These are phyloP conservation scores for Neonectria magnoliae DNA, from an alignment of 2,329 filamentous ascomycete species.

Conservation along the genomic window DNA sequence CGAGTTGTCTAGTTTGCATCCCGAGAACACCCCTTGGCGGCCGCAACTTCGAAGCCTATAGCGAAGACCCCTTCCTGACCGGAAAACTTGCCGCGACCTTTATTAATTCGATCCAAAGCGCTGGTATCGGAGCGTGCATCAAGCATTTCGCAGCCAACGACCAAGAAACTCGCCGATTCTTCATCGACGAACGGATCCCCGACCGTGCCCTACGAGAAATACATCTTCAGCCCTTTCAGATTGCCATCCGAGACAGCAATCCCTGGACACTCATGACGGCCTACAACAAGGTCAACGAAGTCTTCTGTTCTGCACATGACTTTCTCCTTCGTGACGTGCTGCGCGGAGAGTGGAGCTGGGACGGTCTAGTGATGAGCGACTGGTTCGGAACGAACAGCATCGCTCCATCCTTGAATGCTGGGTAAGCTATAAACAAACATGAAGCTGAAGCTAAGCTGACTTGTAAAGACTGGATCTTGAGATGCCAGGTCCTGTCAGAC, in stretches of 20 bases:
- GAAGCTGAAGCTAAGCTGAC: background rate
- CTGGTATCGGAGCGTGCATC: conserved; percentile 51
- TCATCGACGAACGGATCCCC: conserved; percentile 27
- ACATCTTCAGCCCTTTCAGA: conserved; percentile 54
- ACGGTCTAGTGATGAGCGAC: conserved; percentile 57
- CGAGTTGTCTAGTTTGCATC: conserved; percentile 14
- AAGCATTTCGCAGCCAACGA: conserved; percentile 56
- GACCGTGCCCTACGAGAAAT: conserved; percentile 42
- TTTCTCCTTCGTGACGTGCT: conserved; percentile 51
- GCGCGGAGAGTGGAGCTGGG: conserved; percentile 55
- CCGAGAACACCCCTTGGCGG: conserved; percentile 48
- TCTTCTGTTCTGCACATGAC: conserved; percentile 52
- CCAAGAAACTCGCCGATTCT: conserved; percentile 28
- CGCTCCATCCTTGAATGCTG: conserved; percentile 44
- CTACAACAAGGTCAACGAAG: conserved; percentile 57
- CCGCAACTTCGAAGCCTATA: conserved; percentile 52
- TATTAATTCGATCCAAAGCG: conserved; percentile 49
- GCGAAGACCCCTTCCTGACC: conserved; percentile 52
- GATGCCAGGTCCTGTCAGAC: conserved; percentile 28
- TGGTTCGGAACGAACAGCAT: conserved; percentile 49
- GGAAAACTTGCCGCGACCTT: conserved; percentile 45
- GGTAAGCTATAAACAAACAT: background rate
- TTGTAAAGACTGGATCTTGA: conserved; percentile 20
- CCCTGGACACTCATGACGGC: conserved; percentile 55
- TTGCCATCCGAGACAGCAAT: conserved; percentile 51